Percentiles rank a stretch among this genome's conserved stretches.
Evolutionary conservation across 2,329 filamentous ascomycete species (phyloP).

Genomic region (Mollisiaceae sp.): DNA sequence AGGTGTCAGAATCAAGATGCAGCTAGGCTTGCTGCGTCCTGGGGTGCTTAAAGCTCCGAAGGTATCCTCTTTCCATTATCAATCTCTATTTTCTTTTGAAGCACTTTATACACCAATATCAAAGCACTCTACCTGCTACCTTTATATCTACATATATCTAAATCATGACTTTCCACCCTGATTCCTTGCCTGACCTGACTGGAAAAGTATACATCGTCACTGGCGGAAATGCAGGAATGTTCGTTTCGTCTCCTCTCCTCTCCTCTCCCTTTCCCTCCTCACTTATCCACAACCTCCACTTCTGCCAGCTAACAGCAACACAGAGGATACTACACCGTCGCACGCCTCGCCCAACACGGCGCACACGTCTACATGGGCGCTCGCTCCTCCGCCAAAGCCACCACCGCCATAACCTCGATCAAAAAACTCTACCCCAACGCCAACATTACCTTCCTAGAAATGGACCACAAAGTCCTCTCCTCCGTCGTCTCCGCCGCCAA

Average conservation of each 20-base stretch:
- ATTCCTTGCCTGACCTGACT: conserved; percentile 29
- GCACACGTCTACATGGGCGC: conserved; percentile 35
- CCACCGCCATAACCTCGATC: conserved; percentile 28
- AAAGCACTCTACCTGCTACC: not conserved
- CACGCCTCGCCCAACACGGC: conserved; percentile 38
- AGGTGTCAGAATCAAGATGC: no score
- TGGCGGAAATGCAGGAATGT: conserved; percentile 40
- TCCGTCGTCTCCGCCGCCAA: conserved; percentile 42
- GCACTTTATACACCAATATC: not conserved
- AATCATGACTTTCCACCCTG: conserved; percentile 31
- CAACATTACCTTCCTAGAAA: conserved; percentile 39
- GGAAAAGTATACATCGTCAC: conserved; percentile 39
- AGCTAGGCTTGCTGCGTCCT: conserved; percentile 2
- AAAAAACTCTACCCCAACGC: conserved; percentile 26
- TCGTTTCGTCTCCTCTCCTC: not conserved
- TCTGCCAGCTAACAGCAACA: not conserved
- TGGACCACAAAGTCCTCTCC: conserved; percentile 45
- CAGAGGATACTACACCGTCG: conserved; percentile 51
- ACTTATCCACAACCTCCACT: not conserved
- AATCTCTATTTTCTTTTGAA: not conserved
- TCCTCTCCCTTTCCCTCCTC: not conserved
- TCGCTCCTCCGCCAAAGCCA: conserved; percentile 28
- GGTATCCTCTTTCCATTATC: no score
- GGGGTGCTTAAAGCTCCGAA: not conserved
- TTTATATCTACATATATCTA: not conserved